These are phyloP conservation scores for Phialophora expanda DNA, from an alignment of 2,329 filamentous ascomycete species.

Conservation along the genomic window DNA sequence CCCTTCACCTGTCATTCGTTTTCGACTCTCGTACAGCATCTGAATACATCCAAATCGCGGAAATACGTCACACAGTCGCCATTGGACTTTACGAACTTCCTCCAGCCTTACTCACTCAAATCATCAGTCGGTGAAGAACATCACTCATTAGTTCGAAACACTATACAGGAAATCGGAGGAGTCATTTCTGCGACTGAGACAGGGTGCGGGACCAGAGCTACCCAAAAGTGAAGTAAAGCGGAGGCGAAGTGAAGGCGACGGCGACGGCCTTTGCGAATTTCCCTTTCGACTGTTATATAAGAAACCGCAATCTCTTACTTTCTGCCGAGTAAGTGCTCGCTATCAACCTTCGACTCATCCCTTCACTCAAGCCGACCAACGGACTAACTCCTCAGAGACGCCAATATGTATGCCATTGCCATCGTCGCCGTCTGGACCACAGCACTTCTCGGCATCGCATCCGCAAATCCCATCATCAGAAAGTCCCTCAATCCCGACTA, in stretches of 20 bases:
- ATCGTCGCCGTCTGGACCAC: slow-evolving; percentile 23
- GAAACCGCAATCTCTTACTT: slow-evolving; percentile 1
- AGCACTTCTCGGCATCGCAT: slow-evolving; percentile 19
- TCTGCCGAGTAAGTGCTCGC: not conserved
- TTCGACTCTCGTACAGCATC: slow-evolving; percentile 11
- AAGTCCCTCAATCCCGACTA: slow-evolving; percentile 31
- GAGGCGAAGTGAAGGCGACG: not conserved
- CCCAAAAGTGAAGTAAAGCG: not conserved
- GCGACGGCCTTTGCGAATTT: not conserved
- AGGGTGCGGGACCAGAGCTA: not conserved
- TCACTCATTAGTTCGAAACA: not conserved
- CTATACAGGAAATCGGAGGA: not conserved
- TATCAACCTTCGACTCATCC: not conserved
- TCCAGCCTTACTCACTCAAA: not conserved
- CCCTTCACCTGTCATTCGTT: slow-evolving; percentile 27
- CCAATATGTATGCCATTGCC: slow-evolving; percentile 25
- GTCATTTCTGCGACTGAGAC: slow-evolving; percentile 7
- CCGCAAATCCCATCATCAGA: slow-evolving; percentile 26
- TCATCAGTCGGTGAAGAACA: not conserved
- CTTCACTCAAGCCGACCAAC: not conserved
- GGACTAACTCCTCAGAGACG: not conserved
- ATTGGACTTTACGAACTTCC: slow-evolving; percentile 10
- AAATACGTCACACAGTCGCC: slow-evolving; percentile 23
- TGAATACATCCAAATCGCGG: slow-evolving; percentile 12
- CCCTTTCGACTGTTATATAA: slow-evolving; percentile 11